Base-by-base conservation (phyloP, 2,329 filamentous ascomycete genomes). In the Stemphylium beticola region DNA sequence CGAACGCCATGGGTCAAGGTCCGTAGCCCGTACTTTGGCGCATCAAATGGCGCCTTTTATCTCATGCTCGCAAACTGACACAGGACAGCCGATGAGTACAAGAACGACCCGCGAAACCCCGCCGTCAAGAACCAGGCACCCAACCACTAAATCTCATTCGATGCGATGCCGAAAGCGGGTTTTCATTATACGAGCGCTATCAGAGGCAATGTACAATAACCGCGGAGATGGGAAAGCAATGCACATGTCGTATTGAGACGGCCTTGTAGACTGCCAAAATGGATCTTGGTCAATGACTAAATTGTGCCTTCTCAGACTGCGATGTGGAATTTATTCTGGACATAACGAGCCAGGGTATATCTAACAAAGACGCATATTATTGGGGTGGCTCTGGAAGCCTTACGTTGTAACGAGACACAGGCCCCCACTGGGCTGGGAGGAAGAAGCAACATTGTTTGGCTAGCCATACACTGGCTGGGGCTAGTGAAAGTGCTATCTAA, bases 81-180 rank as follows among this genome's bases (percentile, higher is more conserved):
- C 2, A 34, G 33, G 34, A 37, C 49, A 98, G 93, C 87, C 82
- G 91, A 90, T 71, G 92, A 98, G 83, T 97, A 86, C 87, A 96
- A 93, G 88, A 96, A 96, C 84, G 93, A 98, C 81, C 92, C 93
- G 66, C 88, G 93, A 79, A 97, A 97, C 86, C 87, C 87, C 65
- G 65, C 67, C 44, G 51, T 68, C 52, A 75, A 75, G 71, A 73
- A 72, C 66, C 54, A 60, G 37, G 52, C 62, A 37, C 48, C 67
- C 39, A 68, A 58, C 55, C 73, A 75, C 62, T 75, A 74, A 60
- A 59, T 47, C 42, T 40, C 39, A 60, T 44, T 47, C 31, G 47
- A 31, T 37, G 53, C 48, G 52, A 66, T 57, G 51, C 50, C 37
- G 48, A 39, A 58, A 51, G 44, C 46, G 58, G 44, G 48, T 51